Conservation (phyloP, 1,284 basidiomycete species). For the Leccinum pachyderme region DNA sequence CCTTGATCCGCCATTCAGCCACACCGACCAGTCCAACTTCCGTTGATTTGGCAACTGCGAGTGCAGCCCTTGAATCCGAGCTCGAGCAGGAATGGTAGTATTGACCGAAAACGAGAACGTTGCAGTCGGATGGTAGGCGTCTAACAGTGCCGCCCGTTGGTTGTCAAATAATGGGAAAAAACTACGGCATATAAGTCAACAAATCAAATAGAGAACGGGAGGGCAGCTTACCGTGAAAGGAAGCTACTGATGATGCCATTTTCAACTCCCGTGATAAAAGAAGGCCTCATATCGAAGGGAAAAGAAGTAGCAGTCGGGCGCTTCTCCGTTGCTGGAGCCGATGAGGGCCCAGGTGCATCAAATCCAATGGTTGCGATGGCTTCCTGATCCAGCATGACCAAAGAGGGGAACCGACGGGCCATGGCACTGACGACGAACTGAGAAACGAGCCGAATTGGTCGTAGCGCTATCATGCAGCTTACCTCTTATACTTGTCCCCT, state of each 20-base stretch:
- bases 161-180: conserved; percentile 86
- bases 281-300: conserved; percentile 67
- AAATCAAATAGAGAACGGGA: neutral
- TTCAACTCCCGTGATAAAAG: conserved; percentile 76
- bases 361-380: conserved; percentile 74
- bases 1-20: conserved; percentile 65
- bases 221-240: conserved; percentile 62
- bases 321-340: conserved; percentile 38
- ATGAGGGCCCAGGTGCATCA: conserved; percentile 54
- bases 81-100: conserved; percentile 75
- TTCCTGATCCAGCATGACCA: conserved; percentile 74
- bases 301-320: conserved; percentile 62
- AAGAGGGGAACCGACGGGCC: conserved; percentile 63
- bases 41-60: conserved; percentile 75
- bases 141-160: conserved; percentile 64
- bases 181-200: conserved; percentile 38
- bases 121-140: conserved; percentile 80
- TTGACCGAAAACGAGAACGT: conserved; percentile 89
- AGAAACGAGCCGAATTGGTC: conserved; percentile 11
- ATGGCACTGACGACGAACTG: conserved; percentile 54
- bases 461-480: conserved; percentile 22
- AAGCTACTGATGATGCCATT: conserved; percentile 70
- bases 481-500: conserved; percentile 66
- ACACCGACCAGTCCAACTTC: conserved; percentile 72
- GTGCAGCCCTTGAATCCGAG: conserved; percentile 64